phyloP scores from a whole-genome alignment of 305 asterid genomes.

The Solanum hybrid region DNA sequence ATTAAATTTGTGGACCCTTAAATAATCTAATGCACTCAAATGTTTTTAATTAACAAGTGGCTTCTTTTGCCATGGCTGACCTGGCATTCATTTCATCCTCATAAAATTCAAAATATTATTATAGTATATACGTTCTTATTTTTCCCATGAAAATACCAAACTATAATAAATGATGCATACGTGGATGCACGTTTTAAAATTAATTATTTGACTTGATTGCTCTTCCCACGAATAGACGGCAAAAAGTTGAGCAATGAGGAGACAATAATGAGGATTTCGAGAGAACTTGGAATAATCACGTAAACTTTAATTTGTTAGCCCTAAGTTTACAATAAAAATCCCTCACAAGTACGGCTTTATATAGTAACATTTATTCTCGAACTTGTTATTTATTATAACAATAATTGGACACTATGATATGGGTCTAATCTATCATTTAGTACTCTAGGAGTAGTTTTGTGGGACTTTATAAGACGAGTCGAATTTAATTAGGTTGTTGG shows the following conservation, averaged over 20 bases:
- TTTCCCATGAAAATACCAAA: neutral
- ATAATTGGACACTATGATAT: neutral
- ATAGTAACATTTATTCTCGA: neutral
- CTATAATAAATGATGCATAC: neutral
- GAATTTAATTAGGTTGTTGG: neutral
- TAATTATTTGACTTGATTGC: neutral
- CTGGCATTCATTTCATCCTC: constrained; percentile 7
- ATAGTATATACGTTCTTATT: neutral
- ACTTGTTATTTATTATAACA: neutral
- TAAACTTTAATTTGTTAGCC: neutral
- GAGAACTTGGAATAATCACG: neutral
- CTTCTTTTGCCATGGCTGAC: neutral
- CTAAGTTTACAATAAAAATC: neutral
- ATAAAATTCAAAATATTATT: neutral
- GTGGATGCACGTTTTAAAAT: neutral
- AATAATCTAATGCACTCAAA: neutral
- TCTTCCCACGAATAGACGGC: neutral
- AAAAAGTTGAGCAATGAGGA: neutral
- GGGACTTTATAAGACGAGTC: neutral
- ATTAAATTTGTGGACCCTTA: constrained; percentile 12
- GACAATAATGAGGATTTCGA: neutral
- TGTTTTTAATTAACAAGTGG: constrained; percentile 12
- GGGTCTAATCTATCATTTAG: neutral
- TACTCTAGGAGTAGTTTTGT: neutral
- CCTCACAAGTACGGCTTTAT: neutral